phyloP scores from a whole-genome alignment of 1,139 yeast species.

The Wickerhamomyces sp. region DNA sequence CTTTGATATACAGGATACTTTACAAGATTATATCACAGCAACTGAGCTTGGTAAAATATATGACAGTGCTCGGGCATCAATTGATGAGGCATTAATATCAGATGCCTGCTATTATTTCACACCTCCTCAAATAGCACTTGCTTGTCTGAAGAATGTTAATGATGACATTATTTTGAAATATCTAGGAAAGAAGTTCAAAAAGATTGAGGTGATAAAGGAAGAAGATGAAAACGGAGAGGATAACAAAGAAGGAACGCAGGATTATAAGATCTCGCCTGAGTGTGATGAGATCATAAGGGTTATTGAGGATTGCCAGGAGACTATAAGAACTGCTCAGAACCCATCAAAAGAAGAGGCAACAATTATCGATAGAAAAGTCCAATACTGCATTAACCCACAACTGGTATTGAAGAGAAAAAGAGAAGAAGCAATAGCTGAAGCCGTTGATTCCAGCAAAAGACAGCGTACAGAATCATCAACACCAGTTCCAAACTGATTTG shows the following conservation, averaged over 20 bases:
- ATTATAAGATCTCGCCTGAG: slow-evolving; percentile 8
- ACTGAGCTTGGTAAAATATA: slow-evolving; percentile 44
- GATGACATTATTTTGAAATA: slow-evolving; percentile 62
- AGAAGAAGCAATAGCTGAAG: slow-evolving; percentile 17
- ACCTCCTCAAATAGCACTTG: slow-evolving; percentile 94
- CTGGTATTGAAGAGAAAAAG: slow-evolving; percentile 42
- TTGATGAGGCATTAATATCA: slow-evolving; percentile 63
- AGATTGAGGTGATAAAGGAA: slow-evolving; percentile 19
- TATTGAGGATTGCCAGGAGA: slow-evolving; percentile 45
- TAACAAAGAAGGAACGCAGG: slow-evolving; percentile 23
- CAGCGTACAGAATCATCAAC: slow-evolving; percentile 3
- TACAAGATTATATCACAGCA: slow-evolving; percentile 34
- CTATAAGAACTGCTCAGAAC: slow-evolving; percentile 38
- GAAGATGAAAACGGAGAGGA: slow-evolving; percentile 8
- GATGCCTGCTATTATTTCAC: slow-evolving; percentile 76
- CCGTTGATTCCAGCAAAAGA: slow-evolving; percentile 8
- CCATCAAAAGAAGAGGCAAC: slow-evolving; percentile 60
- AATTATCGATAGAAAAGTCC: slow-evolving; percentile 57
- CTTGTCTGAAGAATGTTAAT: slow-evolving; percentile 70
- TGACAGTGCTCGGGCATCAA: slow-evolving; percentile 62
- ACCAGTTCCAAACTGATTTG: not conserved
- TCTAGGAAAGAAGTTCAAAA: slow-evolving; percentile 50
- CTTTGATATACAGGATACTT: slow-evolving; percentile 73
- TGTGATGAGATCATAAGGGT: slow-evolving; percentile 41
- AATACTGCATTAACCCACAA: slow-evolving; percentile 57